Base-by-base conservation (phyloP, 1,139 yeast species). In the Meyerozyma sp. region DNA sequence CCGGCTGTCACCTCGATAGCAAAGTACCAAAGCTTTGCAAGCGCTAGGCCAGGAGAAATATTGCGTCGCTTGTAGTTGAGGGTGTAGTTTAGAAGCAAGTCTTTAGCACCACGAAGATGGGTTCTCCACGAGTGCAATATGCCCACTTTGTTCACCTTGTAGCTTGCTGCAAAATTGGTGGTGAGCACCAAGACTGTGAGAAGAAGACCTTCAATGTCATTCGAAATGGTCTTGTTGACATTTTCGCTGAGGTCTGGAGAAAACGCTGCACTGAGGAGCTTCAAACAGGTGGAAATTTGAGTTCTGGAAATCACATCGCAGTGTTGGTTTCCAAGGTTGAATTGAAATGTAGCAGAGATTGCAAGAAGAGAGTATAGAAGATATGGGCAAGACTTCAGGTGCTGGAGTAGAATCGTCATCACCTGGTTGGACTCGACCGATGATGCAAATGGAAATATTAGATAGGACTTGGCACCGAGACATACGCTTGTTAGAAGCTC, bases 11-110 rank as follows among this genome's bases (percentile, higher is more conserved):
- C 52, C 46, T 71, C 77, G 39, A 71, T 64, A 10, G 75, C 71
- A 49, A 67, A 69, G 47, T 69, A 71, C 77, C 76, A 71, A n/a
- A 64, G 63, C 45, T 67, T 65, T 1, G 76, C 75, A 8, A 71
- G 54, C 1, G 76, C 73, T n/a, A 70, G 51, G 2, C 75, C 77
- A n/a, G 63, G 58, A 13, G 66, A 58, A 38, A 64, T 52, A 25
- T 21, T 46, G 35, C 32, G 36, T 34, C 30, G 41, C 42, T 39
- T 50, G 52, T 37, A 45, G 40, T 32, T 50, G 49, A 10, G 62
- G 28, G 62, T 57, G 52, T 69, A 71, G 43, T 62, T 63, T 13
- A 63, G 45, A 18, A 71, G 57, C 41, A 71, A 54, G 45, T 71
- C 75, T 36, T 68, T 65, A 9, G 75, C 75, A 1, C 75, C 75